Conservation (phyloP, 495 filamentous ascomycete species). For the Ramalina peruviana region DNA sequence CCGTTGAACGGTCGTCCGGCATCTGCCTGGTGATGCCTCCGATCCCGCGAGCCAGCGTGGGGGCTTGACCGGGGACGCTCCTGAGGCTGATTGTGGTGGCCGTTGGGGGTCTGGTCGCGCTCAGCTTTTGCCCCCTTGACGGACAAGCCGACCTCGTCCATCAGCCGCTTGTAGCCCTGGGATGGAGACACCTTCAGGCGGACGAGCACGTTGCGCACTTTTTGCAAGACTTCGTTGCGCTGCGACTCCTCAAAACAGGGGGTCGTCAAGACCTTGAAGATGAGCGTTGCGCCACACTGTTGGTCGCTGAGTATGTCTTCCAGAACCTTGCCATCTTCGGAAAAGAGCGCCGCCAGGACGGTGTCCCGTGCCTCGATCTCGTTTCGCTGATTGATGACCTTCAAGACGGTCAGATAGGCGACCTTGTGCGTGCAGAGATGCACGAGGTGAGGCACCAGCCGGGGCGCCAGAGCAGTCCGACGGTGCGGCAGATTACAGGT, state of each 20-base stretch:
- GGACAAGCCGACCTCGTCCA: slow-evolving; percentile 88
- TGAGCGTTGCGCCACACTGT: slow-evolving; percentile 82
- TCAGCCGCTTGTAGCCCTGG: slow-evolving; percentile 94
- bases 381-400: slow-evolving; percentile 96
- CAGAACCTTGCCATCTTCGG: slow-evolving; percentile 69
- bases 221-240: slow-evolving; percentile 74
- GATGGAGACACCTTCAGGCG: slow-evolving; percentile 84
- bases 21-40: slow-evolving; percentile 29
- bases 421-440: slow-evolving; percentile 98
- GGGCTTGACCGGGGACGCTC: slow-evolving; percentile 36
- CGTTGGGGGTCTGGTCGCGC: slow-evolving; percentile 30
- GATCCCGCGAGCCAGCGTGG: slow-evolving; percentile 23
- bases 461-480: slow-evolving; percentile 80
- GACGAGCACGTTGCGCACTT: slow-evolving; percentile 75
- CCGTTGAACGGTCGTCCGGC: slow-evolving; percentile 35
- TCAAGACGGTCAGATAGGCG: slow-evolving; percentile 90
- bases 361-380: slow-evolving; percentile 88
- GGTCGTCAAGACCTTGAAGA: slow-evolving; percentile 96
- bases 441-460: slow-evolving; percentile 89
- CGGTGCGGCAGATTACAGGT: slow-evolving; percentile 92
- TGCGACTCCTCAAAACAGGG: slow-evolving; percentile 94
- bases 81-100: slow-evolving; percentile 24
- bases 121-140: slow-evolving; percentile 30
- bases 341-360: slow-evolving; percentile 83
- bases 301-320: slow-evolving; percentile 88